Evolutionary conservation across 2,329 filamentous ascomycete species (phyloP), one percentile per base, ranked within the genome.

Genomic region (Microdochium paspali): DNA sequence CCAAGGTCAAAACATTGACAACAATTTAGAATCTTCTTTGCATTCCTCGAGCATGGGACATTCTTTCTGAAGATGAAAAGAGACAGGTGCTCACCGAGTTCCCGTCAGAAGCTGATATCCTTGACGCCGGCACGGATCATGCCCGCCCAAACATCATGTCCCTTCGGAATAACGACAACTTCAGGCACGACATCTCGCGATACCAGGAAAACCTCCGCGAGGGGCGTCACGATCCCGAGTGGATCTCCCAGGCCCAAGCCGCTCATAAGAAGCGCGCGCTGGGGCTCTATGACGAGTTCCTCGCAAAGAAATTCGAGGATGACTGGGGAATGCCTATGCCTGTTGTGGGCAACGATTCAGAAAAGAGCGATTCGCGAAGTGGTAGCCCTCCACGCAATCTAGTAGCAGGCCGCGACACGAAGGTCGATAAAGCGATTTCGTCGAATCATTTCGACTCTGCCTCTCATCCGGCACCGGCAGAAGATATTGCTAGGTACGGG

Each of bases 201-300:
- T 75, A 74, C 55, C 67, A 66, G 25, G 68, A 71, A 28, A 65
- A 74, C 51, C 59, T 80, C 18, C 52, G 58, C 4, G 60, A 64
- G 30, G 77, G 77, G 3, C 68, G 66, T 28, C 73, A 79, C 49
- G 74, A 79, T 52, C 66, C 68, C 1, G 66, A 68, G 13, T 80
- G 77, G 77, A 66, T 81, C 7, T 61, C 57, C 15, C 65, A 72
- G 47, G 77, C 77, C 1, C 78, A 72, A 65, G 58, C 58, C 3
- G 77, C 77, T 1, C 73, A 79, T 50, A 64, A 68, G 47, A 64
- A 67, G 55, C 71, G 76, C 47, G 65, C 62, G 45, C 56, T 62
- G 1, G 77, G 77, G 4, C 64, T 72, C 2, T 80, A 77, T 50
- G 69, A 79, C 49, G 67, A 69, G 3, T 71, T 67, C 46, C 60